phyloP scores from a whole-genome alignment of 495 filamentous ascomycete species.

The Rostrohypoxylon terebratum region DNA sequence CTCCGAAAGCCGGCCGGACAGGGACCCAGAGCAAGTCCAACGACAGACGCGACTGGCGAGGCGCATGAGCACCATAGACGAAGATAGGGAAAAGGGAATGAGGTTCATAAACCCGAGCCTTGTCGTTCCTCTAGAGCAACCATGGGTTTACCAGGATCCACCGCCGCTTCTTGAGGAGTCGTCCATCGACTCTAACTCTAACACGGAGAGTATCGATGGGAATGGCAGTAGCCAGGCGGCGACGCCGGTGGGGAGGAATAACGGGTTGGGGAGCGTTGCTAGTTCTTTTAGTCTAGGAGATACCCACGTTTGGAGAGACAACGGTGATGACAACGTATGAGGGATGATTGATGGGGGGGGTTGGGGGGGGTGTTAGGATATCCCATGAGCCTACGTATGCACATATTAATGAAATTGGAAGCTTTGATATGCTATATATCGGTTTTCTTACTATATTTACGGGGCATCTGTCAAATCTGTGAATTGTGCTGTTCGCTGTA shows the following conservation, averaged over 20 bases:
- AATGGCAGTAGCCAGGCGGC: conserved; percentile 21
- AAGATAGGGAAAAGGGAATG: conserved; percentile 71
- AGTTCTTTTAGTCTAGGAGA: conserved; percentile 67
- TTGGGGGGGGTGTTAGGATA: conserved; percentile 22
- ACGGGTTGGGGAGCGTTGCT: conserved; percentile 41
- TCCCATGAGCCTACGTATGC: conserved; percentile 5
- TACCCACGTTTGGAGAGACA: conserved; percentile 66
- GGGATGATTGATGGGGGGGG: conserved; percentile 9
- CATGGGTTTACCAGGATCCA: conserved; percentile 65
- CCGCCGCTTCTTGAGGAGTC: conserved; percentile 52
- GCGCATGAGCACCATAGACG: conserved; percentile 69
- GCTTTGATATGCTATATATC: not conserved
- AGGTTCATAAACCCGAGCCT: conserved; percentile 81
- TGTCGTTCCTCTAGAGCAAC: conserved; percentile 67
- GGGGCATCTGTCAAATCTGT: not conserved
- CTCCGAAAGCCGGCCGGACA: conserved; percentile 60
- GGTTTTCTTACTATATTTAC: not conserved
- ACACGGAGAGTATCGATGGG: conserved; percentile 25
- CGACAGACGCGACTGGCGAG: conserved; percentile 49
- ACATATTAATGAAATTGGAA: conserved; percentile 35
- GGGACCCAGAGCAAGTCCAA: conserved; percentile 53
- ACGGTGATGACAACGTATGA: conserved; percentile 53
- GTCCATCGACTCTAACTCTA: conserved; percentile 31
- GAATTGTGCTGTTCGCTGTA: not conserved
- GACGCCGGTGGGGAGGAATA: conserved; percentile 14